Percentiles rank a stretch among this genome's conserved stretches.
These are phyloP conservation scores for Isochrysis galbana DNA, from an alignment of 78 protist genomes.

Conservation along the genomic window DNA sequence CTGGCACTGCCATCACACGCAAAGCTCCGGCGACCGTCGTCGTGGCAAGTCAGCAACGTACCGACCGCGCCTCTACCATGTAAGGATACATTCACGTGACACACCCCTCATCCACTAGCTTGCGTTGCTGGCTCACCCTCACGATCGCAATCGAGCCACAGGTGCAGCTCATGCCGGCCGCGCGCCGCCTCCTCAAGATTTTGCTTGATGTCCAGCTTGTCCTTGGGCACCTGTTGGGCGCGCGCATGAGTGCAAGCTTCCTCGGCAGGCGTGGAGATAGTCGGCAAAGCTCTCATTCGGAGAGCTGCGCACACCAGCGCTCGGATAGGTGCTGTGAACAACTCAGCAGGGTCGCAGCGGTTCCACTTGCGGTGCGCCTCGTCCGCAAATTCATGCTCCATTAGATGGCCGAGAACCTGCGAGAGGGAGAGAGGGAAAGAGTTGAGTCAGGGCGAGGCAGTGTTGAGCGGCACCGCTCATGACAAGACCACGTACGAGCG, in stretches of 20 bases:
- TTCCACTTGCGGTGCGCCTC: constrained; percentile 63
- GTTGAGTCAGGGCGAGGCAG: background rate
- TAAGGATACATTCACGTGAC: no score
- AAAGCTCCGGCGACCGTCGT: no score
- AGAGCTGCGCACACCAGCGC: constrained; percentile 42
- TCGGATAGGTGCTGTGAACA: constrained; percentile 76
- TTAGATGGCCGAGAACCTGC: constrained; percentile 81
- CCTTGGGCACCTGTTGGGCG: background rate
- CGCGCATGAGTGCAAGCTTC: constrained; percentile 16
- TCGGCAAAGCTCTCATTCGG: no score
- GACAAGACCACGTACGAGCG: no score
- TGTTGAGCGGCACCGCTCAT: background rate
- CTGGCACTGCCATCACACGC: no score
- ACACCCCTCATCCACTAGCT: no score
- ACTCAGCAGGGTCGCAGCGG: constrained; percentile 51
- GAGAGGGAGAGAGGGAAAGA: background rate
- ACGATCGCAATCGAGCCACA: constrained; percentile 97
- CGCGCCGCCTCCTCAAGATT: constrained; percentile 45
- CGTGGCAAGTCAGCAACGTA: no score
- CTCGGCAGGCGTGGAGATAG: no score
- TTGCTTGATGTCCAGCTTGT: background rate
- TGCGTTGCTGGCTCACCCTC: no score
- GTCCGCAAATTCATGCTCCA: constrained; percentile 66
- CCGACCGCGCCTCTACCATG: no score
- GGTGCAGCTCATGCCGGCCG: constrained; percentile 54